Percentiles rank a stretch among this genome's conserved stretches.
Conservation (phyloP, 164 flowering plant species). For the Kingdonia uniflora region DNA sequence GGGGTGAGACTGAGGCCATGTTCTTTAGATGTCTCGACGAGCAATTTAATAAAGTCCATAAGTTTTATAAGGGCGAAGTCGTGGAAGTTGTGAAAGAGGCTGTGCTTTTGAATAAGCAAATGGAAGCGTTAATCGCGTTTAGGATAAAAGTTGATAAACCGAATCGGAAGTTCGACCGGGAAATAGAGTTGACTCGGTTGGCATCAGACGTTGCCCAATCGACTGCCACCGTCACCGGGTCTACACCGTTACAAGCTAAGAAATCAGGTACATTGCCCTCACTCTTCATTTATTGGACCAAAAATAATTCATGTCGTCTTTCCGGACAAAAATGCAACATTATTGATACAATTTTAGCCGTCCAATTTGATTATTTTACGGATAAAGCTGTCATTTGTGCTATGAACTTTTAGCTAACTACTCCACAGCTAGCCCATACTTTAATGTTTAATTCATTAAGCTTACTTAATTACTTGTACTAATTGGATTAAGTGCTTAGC, state of each 20-base stretch:
- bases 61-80: conserved; percentile 46
- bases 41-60: conserved; percentile 58
- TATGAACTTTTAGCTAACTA: too few species aligned
- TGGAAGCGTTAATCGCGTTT: conserved; percentile 65
- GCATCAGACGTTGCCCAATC: conserved; percentile 22
- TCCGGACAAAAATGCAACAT: too few species aligned
- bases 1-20: conserved; percentile 45
- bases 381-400: too few species aligned
- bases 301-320: too few species aligned
- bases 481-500: too few species aligned
- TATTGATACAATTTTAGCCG: too few species aligned
- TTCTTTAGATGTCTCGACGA: conserved; percentile 58
- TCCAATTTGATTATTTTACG: too few species aligned
- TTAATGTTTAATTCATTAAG: too few species aligned
- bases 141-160: conserved; percentile 54
- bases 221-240: conserved; percentile 1
- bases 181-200: conserved; percentile 19
- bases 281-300: too few species aligned
- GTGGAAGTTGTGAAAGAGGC: conserved; percentile 48
- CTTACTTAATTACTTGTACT: too few species aligned
- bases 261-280: too few species aligned
- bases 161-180: conserved; percentile 13
- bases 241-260: background rate
- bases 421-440: too few species aligned
- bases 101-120: conserved; percentile 47